Evolutionary conservation across 805 yeast species (phyloP).

Genomic region (Pichia kluyveri): DNA sequence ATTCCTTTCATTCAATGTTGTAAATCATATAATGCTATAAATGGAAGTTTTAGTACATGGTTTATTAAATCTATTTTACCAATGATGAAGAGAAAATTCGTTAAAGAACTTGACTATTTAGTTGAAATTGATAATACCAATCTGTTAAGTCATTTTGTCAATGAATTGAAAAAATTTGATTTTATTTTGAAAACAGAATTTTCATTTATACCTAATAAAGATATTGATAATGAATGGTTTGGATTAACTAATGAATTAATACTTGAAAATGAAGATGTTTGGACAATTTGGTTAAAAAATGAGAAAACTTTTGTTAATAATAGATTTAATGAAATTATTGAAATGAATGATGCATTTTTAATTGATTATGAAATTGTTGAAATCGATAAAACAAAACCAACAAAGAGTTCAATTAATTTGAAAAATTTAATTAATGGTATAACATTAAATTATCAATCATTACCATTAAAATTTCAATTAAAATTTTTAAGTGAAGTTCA

Average conservation of each 20-base stretch:
- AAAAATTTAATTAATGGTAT: slow-evolving; percentile 49
- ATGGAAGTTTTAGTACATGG: slow-evolving; percentile 23
- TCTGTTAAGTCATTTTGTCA: slow-evolving; percentile 47
- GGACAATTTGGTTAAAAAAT: slow-evolving; percentile 42
- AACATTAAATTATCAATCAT: slow-evolving; percentile 44
- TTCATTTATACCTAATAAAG: slow-evolving; percentile 23
- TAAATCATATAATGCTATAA: neutral
- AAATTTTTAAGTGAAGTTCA: slow-evolving; percentile 52
- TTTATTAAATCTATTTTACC: slow-evolving; percentile 39
- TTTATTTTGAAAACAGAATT: slow-evolving; percentile 31
- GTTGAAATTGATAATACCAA: slow-evolving; percentile 30
- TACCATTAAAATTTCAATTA: slow-evolving; percentile 44
- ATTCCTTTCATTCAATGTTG: slow-evolving; percentile 13
- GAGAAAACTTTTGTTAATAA: slow-evolving; percentile 44
- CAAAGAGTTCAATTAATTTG: slow-evolving; percentile 51
- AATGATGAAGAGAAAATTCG: slow-evolving; percentile 37
- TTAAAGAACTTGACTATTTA: slow-evolving; percentile 9
- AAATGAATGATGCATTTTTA: slow-evolving; percentile 38
- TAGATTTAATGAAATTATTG: slow-evolving; percentile 44
- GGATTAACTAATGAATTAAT: slow-evolving; percentile 24
- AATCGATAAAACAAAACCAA: slow-evolving; percentile 42
- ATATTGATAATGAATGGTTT: slow-evolving; percentile 15
- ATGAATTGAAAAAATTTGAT: slow-evolving; percentile 53
- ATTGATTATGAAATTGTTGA: slow-evolving; percentile 50
- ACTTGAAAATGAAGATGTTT: slow-evolving; percentile 20